Conservation (phyloP, 805 yeast genomes). For the Yarrowia phangngaensis region DNA sequence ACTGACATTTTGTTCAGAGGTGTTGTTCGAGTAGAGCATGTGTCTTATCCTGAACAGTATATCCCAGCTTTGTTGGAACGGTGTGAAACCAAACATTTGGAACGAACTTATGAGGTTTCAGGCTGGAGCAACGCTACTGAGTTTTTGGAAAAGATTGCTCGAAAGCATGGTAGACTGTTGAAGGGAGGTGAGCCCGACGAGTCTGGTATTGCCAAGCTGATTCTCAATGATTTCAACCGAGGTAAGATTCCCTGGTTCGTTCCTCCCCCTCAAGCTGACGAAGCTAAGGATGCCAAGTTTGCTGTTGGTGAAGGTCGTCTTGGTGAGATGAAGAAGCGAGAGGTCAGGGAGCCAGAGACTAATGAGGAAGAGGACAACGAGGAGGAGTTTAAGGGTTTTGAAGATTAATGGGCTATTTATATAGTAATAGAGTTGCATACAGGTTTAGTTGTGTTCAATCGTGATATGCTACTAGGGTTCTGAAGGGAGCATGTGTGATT, state of each 20-base stretch:
- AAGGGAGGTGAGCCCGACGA: constrained; percentile 99
- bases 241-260: constrained; percentile 98
- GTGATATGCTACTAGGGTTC: too few species aligned
- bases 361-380: constrained; percentile 18
- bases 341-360: constrained; percentile 1
- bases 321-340: constrained; percentile 31
- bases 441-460: too few species aligned
- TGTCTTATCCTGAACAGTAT: constrained; percentile 90
- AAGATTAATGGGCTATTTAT: constrained; percentile 26
- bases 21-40: constrained; percentile 98
- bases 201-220: constrained; percentile 82
- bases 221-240: constrained; percentile 90
- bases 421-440: constrained; percentile 24
- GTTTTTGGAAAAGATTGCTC: constrained; percentile 84
- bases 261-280: constrained; percentile 77
- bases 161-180: constrained; percentile 85
- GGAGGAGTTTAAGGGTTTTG: constrained; percentile 32
- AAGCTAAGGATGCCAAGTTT: constrained; percentile 48
- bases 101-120: constrained; percentile 88
- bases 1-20: constrained; percentile 93
- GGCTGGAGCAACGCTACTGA: constrained; percentile 80
- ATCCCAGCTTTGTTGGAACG: constrained; percentile 80
- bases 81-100: constrained; percentile 85
- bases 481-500: too few species aligned
- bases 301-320: constrained; percentile 31